phyloP scores from a whole-genome alignment of 1,284 basidiomycete genomes.

The Papiliotrema fonsecae region DNA sequence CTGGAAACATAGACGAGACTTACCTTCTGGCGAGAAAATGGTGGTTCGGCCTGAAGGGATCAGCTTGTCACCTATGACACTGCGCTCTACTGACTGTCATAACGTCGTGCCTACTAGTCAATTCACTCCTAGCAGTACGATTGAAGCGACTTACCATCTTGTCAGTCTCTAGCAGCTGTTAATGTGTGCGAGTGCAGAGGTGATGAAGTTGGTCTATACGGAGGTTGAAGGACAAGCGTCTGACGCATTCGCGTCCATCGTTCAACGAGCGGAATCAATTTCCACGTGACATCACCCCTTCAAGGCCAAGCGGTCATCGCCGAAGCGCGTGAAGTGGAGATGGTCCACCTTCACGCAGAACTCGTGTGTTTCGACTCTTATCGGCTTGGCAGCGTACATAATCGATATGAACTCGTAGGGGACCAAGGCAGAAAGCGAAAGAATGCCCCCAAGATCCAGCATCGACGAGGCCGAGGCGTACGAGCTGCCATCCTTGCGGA shows the following conservation, averaged over 20 bases:
- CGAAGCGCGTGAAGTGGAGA: too few species aligned
- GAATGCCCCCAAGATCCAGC: background rate
- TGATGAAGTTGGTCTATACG: background rate
- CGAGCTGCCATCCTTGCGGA: slow-evolving; percentile 29
- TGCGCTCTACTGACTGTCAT: slow-evolving; percentile 64
- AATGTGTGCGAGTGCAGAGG: background rate
- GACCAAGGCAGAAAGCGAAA: too few species aligned
- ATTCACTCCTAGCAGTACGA: background rate
- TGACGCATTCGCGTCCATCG: background rate
- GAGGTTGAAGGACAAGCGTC: background rate
- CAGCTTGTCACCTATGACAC: background rate
- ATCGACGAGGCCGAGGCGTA: slow-evolving; percentile 37
- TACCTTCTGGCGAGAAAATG: slow-evolving; percentile 93
- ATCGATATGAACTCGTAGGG: too few species aligned
- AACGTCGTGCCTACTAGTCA: slow-evolving; percentile 67
- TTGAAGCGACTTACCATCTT: background rate
- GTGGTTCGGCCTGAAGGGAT: slow-evolving; percentile 62
- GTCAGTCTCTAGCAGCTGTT: background rate
- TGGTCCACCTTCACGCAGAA: too few species aligned
- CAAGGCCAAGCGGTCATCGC: too few species aligned
- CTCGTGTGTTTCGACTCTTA: too few species aligned
- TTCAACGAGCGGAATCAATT: background rate
- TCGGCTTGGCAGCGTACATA: too few species aligned
- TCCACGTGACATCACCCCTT: background rate
- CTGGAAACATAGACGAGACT: slow-evolving; percentile 22